phyloP scores from a whole-genome alignment of 345 rosid genomes.

The Noccaea caerulescens region DNA sequence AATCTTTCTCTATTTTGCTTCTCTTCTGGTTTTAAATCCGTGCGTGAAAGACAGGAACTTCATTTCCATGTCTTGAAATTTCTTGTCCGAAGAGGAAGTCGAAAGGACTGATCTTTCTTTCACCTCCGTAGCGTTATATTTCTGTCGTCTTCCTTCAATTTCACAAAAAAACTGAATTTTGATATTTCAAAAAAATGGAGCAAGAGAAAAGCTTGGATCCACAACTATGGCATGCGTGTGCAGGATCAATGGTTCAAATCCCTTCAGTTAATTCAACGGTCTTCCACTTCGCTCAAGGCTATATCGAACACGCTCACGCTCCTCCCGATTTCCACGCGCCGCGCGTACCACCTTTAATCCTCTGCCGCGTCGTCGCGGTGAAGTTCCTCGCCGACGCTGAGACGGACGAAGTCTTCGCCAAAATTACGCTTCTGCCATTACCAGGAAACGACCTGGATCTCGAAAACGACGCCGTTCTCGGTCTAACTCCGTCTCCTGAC shows the following conservation, averaged over 20 bases:
- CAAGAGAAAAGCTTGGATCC: constrained; percentile 73
- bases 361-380: constrained; percentile 65
- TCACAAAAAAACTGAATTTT: constrained; percentile 9
- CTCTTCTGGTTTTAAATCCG: constrained; percentile 15
- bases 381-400: constrained; percentile 83
- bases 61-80: constrained; percentile 14
- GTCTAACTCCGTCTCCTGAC: constrained; percentile 5
- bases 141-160: not conserved
- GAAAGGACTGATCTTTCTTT: constrained; percentile 11
- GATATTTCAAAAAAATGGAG: constrained; percentile 42
- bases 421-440: constrained; percentile 64
- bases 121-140: not conserved
- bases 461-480: constrained; percentile 46
- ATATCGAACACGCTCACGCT: constrained; percentile 71
- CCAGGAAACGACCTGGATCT: constrained; percentile 43
- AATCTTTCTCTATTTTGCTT: not conserved
- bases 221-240: constrained; percentile 97
- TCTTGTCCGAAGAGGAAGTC: constrained; percentile 28
- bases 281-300: constrained; percentile 92
- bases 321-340: constrained; percentile 62
- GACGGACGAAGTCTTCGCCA: constrained; percentile 81
- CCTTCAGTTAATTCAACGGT: constrained; percentile 72
- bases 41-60: not conserved
- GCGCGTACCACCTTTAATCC: constrained; percentile 60
- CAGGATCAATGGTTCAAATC: constrained; percentile 92